A percentile compares a stretch with the other conserved stretches of the same genome.
Conservation (phyloP, 108 stramenopile species). For the Cyclotella baltica region DNA sequence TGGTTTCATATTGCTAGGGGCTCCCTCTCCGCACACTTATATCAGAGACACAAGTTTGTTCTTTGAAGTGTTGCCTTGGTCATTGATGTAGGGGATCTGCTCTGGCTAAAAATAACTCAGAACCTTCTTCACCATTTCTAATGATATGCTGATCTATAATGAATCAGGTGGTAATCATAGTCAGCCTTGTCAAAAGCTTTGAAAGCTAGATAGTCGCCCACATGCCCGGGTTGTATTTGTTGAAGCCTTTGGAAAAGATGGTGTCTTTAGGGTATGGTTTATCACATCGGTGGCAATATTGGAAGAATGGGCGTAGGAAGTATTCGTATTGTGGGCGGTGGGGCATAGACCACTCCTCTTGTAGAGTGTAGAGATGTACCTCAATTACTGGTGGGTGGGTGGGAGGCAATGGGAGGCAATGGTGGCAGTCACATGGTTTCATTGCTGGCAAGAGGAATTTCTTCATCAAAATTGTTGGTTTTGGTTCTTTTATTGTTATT, state of each 20-base stretch:
- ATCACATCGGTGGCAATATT: not conserved
- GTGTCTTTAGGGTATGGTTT: not conserved
- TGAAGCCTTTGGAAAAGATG: not conserved
- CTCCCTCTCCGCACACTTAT: no score
- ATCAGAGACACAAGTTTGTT: not conserved
- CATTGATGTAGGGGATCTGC: not conserved
- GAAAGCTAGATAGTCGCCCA: not conserved
- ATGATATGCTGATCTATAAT: not conserved
- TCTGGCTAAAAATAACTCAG: no score
- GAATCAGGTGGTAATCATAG: not conserved
- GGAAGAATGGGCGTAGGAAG: not conserved
- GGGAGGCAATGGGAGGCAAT: not conserved
- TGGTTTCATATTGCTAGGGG: no score
- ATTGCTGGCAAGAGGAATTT: no score
- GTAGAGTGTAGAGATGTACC: not conserved
- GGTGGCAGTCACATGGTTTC: not conserved
- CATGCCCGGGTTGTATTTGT: not conserved
- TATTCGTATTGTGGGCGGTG: not conserved
- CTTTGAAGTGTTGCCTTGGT: not conserved
- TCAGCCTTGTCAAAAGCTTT: no score
- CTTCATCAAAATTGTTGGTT: no score
- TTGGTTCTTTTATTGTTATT: not conserved
- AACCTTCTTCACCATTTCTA: not conserved
- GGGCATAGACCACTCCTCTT: not conserved
- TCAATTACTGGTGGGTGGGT: not conserved